These are phyloP conservation scores for Cardamine chenopodiifolia DNA, from an alignment of 345 rosid genomes.

Conservation along the genomic window DNA sequence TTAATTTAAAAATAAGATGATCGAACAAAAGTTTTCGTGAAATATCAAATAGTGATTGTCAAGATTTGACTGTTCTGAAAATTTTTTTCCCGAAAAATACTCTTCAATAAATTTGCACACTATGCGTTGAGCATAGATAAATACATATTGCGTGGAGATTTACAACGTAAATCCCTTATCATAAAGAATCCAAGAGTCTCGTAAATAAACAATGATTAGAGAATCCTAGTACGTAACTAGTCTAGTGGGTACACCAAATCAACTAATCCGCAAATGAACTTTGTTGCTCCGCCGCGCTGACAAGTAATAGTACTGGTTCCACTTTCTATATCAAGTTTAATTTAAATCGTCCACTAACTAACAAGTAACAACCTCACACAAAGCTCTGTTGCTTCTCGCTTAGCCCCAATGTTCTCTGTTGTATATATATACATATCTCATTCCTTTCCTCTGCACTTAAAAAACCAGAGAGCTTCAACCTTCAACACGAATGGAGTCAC, in stretches of 20 bases:
- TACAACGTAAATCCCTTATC: neutral
- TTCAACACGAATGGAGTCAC: neutral
- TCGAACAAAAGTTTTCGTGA: neutral
- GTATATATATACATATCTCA: neutral
- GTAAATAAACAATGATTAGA: neutral
- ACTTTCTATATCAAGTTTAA: neutral
- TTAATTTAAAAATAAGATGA: neutral
- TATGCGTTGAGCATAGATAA: neutral
- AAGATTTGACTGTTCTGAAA: neutral
- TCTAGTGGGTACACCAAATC: conserved; percentile 21
- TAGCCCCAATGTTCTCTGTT: neutral
- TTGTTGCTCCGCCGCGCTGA: neutral
- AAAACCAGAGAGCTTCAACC: neutral
- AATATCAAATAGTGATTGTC: neutral
- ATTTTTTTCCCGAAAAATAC: neutral
- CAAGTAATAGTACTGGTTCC: neutral
- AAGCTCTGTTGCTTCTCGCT: neutral
- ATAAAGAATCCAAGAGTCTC: neutral
- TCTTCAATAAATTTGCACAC: neutral
- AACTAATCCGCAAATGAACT: neutral
- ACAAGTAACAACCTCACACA: conserved; percentile 4
- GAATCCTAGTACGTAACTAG: neutral
- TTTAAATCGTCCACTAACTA: neutral
- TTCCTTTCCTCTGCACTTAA: neutral
- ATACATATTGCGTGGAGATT: neutral